Percentiles rank a stretch among this genome's conserved stretches.
These are phyloP conservation scores for Arctium lappa DNA, from an alignment of 129 eudicot genomes.

Conservation along the genomic window DNA sequence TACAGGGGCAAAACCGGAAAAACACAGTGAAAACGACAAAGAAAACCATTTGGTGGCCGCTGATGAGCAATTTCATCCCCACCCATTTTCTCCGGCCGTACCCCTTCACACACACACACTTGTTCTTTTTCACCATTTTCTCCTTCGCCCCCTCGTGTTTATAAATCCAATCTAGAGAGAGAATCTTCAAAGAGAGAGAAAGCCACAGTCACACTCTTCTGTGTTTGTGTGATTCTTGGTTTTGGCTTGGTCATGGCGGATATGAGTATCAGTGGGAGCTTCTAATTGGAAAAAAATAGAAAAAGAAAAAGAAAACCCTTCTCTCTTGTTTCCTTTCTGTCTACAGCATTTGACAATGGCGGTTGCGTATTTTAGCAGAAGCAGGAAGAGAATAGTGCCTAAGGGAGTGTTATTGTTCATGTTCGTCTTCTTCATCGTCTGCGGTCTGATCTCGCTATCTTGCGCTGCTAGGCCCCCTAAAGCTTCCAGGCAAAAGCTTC, in stretches of 20 bases:
- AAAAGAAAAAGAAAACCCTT: not conserved
- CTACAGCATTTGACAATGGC: conserved; percentile 25
- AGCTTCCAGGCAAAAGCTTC: conserved; percentile 67
- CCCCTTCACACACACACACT: conserved; percentile 15
- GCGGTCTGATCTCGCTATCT: conserved; percentile 35
- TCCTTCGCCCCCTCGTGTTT: conserved; percentile 16
- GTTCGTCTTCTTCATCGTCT: conserved; percentile 19
- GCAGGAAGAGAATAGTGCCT: conserved; percentile 21
- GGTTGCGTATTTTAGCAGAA: conserved; percentile 40
- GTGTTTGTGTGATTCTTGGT: not conserved
- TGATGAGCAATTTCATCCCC: conserved; percentile 10
- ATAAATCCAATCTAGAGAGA: conserved; percentile 21
- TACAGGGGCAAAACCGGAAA: conserved; percentile 18
- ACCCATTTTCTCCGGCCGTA: conserved; percentile 24
- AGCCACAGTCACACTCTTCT: not conserved
- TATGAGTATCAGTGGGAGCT: not conserved
- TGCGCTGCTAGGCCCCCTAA: conserved; percentile 46
- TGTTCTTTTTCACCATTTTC: conserved; percentile 13
- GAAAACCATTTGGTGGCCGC: conserved; percentile 12
- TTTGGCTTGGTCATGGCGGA: conserved; percentile 29
- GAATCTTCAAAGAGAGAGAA: conserved; percentile 7
- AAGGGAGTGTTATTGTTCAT: conserved; percentile 12
- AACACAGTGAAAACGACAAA: conserved; percentile 14
- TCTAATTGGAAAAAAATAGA: not conserved
- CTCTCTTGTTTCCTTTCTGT: not conserved